Conservation (phyloP, 1,284 basidiomycete species). For the Rhodotorula mucilaginosa region DNA sequence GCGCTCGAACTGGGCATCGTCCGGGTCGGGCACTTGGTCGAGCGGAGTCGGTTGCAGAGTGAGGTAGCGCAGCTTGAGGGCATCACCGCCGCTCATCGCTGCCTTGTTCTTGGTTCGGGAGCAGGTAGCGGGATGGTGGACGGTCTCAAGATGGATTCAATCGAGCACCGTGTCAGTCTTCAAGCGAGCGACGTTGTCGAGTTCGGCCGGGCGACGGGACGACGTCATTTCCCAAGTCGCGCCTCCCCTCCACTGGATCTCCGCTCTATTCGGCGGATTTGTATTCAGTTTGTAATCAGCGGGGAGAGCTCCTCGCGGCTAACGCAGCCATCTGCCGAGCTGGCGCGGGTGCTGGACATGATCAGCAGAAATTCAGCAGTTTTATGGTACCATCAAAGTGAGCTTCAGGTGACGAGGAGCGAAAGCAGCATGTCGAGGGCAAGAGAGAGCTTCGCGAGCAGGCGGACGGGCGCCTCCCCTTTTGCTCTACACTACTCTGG, state of each 20-base stretch:
- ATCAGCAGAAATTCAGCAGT: neutral
- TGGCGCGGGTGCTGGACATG: neutral
- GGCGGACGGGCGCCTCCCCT: neutral
- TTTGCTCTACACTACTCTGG: neutral
- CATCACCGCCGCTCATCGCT: neutral
- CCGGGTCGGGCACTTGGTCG: conserved; percentile 42
- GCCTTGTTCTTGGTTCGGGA: too few species aligned
- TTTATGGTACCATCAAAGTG: neutral
- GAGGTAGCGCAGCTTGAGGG: conserved; percentile 14
- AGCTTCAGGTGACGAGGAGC: neutral
- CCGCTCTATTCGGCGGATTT: too few species aligned
- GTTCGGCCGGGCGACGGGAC: neutral
- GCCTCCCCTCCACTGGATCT: too few species aligned
- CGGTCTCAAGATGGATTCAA: too few species aligned
- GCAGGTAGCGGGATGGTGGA: too few species aligned
- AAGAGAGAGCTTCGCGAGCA: neutral
- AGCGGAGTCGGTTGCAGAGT: conserved; percentile 19
- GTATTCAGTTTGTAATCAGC: neutral
- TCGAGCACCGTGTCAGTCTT: neutral
- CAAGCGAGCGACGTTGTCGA: neutral
- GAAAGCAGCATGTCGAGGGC: neutral
- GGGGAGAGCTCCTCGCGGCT: too few species aligned
- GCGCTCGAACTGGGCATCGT: conserved; percentile 42
- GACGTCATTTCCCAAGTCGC: neutral
- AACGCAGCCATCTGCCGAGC: neutral